Base-by-base conservation (phyloP, 2,329 filamentous ascomycete genomes). In the Trichoderma sp. region DNA sequence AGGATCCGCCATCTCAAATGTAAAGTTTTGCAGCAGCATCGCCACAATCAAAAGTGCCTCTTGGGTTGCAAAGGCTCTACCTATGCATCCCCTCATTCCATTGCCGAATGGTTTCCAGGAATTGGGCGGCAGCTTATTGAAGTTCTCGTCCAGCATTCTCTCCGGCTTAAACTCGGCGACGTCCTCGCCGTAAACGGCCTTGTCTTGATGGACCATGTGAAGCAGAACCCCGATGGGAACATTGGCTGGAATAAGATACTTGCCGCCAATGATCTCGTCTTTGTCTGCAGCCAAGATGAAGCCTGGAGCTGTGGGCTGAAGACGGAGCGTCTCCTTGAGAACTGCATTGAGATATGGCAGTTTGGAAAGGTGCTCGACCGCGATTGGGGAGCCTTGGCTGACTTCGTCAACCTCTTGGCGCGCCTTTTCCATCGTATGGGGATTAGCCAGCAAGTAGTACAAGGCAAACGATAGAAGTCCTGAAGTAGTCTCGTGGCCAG, bases 11-110 rank as follows among this genome's bases (percentile, higher is more conserved):
- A 89, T 78, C 63, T 84, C 82, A 75, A 93, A 88, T 74, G 92
- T 86, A 80, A 93, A 92, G 74, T 89, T 91, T 75, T 92, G 90
- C 68, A 93, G 81, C 14, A 92, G 76, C 74, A 90, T 84, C 0
- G 88, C 86, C 18, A 36, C n/a, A 18, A 72, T 72, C 12, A 72
- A 34, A 18, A 88, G 74, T 3, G 83, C 81, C 73, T 88, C 86
- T 75, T 88, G 86, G 84, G 84, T 86, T 0, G 86, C 86, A 71
- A 89, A 88, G 0, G 85, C 81, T 2, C 86, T 80, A 5, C 86
- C 86, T 36, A 88, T 88, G 71, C 86, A 89, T 18, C 78, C 85
- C 28, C 86, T 80, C 76, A 84, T 80, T 1, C 86, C 87, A 39
- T 84, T 88, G 1, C 86, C 86, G 73, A 88, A 88, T 0, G 86